Conservation (phyloP, 129 eudicot genomes). For the Pittosporum tobira region DNA sequence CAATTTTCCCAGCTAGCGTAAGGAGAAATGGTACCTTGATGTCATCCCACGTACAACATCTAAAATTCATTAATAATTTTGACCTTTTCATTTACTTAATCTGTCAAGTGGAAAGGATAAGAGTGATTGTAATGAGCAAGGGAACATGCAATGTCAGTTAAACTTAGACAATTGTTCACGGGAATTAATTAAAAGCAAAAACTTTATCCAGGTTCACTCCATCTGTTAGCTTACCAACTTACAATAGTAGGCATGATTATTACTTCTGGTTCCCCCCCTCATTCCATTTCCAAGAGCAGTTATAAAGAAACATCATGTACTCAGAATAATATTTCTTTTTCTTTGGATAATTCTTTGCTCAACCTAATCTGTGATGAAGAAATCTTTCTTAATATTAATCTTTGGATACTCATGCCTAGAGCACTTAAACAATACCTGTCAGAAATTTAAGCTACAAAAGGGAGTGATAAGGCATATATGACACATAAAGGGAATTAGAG, state of each 20-base stretch:
- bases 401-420: neutral
- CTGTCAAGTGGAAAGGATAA: neutral
- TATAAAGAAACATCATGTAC: neutral
- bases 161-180: neutral
- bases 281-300: too few species aligned
- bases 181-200: neutral
- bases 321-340: neutral
- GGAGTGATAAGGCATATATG: too few species aligned
- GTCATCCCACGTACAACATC: neutral
- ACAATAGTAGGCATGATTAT: too few species aligned
- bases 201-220: too few species aligned
- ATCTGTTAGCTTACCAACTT: too few species aligned
- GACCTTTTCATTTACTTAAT: neutral
- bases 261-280: too few species aligned
- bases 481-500: too few species aligned
- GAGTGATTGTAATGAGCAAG: neutral
- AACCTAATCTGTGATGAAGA: neutral
- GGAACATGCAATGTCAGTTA: neutral
- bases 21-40: neutral
- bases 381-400: neutral
- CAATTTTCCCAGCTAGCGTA: neutral
- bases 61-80: neutral
- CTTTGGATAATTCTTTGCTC: neutral
- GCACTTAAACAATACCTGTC: neutral
- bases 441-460: neutral